A percentile compares a stretch with the other conserved stretches of the same genome.
phyloP scores from a whole-genome alignment of 371 early-diverging fungal genomes.

The Haplosporangium sp. region DNA sequence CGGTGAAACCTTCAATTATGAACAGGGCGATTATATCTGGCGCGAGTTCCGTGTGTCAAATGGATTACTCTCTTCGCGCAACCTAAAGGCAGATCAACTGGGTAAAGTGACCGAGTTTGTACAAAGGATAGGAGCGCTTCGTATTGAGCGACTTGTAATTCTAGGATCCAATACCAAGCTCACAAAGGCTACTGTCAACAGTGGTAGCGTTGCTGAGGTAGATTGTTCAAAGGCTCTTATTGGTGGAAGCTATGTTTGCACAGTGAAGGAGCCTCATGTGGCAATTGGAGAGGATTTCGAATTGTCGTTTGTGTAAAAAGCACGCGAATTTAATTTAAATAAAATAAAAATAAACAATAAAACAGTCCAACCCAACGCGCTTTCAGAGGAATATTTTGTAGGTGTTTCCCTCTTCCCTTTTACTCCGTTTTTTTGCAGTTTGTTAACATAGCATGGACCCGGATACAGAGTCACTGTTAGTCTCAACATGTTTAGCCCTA shows the following conservation, averaged over 20 bases:
- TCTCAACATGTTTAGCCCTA: constrained; percentile 85
- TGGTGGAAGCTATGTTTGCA: constrained; percentile 50
- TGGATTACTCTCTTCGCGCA: constrained; percentile 60
- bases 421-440: not conserved
- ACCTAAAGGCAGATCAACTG: constrained; percentile 13
- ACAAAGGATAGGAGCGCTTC: constrained; percentile 48
- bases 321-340: not conserved
- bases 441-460: constrained; percentile 33
- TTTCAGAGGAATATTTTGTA: not conserved
- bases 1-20: constrained; percentile 84
- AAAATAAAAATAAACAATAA: constrained; percentile 2
- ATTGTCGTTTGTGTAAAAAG: constrained; percentile 52
- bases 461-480: constrained; percentile 63
- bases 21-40: constrained; percentile 72
- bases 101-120: constrained; percentile 27
- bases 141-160: constrained; percentile 75
- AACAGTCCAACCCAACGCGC: not conserved
- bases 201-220: constrained; percentile 21
- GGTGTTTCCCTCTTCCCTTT: too few species aligned
- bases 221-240: constrained; percentile 39
- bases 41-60: constrained; percentile 57
- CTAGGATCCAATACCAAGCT: constrained; percentile 59
- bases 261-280: constrained; percentile 79
- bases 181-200: constrained; percentile 25
- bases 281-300: constrained; percentile 72